Conservation (phyloP, 805 yeast genomes). For the Candida stauntonica region DNA sequence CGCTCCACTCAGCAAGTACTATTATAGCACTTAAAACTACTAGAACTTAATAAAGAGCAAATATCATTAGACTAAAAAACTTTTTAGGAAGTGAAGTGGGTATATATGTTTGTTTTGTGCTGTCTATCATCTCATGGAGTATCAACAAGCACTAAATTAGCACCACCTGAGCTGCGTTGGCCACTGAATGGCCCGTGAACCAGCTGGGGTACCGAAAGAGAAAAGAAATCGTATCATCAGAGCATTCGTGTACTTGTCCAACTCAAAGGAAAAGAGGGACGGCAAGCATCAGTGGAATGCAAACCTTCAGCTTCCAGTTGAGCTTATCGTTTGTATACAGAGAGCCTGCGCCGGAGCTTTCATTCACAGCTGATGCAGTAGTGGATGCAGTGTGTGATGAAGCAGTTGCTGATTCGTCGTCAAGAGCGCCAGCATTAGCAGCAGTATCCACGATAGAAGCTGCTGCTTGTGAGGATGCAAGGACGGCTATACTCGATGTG, state of each 20-base stretch:
- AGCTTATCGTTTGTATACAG: background rate
- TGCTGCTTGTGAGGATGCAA: conserved; percentile 9
- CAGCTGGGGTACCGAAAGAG: too few species aligned
- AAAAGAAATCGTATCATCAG: background rate
- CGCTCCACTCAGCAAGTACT: too few species aligned
- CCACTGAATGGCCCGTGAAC: too few species aligned
- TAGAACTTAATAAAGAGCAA: too few species aligned
- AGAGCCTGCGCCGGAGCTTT: conserved; percentile 11
- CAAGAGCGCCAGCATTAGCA: conserved; percentile 1
- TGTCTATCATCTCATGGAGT: too few species aligned
- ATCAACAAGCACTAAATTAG: too few species aligned
- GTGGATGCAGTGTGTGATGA: conserved; percentile 3
- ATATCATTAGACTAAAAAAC: too few species aligned
- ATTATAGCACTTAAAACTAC: too few species aligned
- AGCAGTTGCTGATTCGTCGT: background rate
- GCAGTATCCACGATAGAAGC: conserved; percentile 1
- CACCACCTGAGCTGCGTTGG: too few species aligned
- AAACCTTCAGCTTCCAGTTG: conserved; percentile 12
- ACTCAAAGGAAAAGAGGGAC: conserved; percentile 5
- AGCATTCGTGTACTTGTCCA: background rate
- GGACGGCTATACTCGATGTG: conserved; percentile 11
- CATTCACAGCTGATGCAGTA: conserved; percentile 3
- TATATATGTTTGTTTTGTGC: too few species aligned
- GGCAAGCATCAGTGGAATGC: conserved; percentile 12
- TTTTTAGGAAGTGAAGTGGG: background rate